phyloP scores from a whole-genome alignment of 345 rosid species.

The Euphorbia pulcherrima region DNA sequence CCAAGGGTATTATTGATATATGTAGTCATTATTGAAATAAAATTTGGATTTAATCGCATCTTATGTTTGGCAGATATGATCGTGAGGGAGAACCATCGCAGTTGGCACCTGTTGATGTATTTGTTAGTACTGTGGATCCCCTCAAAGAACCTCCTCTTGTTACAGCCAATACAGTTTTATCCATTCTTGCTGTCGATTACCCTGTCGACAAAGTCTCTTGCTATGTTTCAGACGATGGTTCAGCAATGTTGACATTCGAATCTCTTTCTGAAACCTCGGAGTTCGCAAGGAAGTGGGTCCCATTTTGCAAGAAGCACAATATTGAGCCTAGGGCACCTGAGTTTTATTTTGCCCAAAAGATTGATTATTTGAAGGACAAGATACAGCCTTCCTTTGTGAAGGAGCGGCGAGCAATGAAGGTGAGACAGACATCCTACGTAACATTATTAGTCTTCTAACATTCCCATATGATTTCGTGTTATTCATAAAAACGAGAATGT shows the following conservation, averaged over 20 bases:
- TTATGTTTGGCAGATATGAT: conserved; percentile 59
- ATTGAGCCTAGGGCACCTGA: conserved; percentile 99
- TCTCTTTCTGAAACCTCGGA: conserved; percentile 98
- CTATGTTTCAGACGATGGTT: conserved; percentile 98
- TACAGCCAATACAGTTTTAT: conserved; percentile 96
- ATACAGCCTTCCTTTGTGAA: conserved; percentile 97
- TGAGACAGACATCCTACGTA: conserved; percentile 22
- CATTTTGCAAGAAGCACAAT: conserved; percentile 94
- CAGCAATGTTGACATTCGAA: conserved; percentile 98
- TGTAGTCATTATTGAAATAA: background rate
- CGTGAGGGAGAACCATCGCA: conserved; percentile 98
- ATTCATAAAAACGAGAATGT: background rate
- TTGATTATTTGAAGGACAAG: conserved; percentile 96
- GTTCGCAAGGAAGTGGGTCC: conserved; percentile 99
- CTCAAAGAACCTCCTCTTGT: conserved; percentile 95
- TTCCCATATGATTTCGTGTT: background rate
- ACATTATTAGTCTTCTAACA: background rate
- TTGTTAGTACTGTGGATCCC: conserved; percentile 99
- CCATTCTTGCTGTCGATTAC: conserved; percentile 95
- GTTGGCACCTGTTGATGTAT: conserved; percentile 87
- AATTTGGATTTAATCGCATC: conserved; percentile 8
- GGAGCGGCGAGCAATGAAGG: conserved; percentile 98
- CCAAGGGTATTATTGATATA: background rate
- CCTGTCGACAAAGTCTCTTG: conserved; percentile 99
- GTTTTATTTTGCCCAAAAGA: conserved; percentile 96